phyloP scores from a whole-genome alignment of 371 early-diverging fungal species.

The Smittium culicis region DNA sequence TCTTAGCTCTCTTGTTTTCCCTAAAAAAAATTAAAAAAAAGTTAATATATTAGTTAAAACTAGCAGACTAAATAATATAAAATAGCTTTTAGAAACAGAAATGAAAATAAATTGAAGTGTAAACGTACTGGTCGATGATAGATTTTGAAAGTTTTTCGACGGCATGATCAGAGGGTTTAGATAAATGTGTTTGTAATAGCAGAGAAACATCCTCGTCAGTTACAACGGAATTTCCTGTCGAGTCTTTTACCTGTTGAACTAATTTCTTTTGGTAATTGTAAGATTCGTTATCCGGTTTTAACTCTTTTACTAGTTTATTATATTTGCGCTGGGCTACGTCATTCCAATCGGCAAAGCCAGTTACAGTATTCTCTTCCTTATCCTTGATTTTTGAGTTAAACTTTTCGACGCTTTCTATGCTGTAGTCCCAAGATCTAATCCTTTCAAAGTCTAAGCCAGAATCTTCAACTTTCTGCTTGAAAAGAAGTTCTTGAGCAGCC shows the following conservation, averaged over 20 bases:
- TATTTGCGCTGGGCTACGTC: constrained; percentile 83
- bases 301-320: constrained; percentile 48
- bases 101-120: constrained; percentile 10
- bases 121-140: constrained; percentile 58
- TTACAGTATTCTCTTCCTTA: constrained; percentile 46
- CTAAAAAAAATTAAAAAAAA: constrained; percentile 11
- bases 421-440: constrained; percentile 61
- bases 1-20: not conserved
- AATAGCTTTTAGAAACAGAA: not conserved
- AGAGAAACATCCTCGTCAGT: constrained; percentile 9
- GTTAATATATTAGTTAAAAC: too few species aligned
- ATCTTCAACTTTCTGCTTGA: constrained; percentile 23
- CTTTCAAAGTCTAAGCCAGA: constrained; percentile 56
- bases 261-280: constrained; percentile 52
- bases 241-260: constrained; percentile 13
- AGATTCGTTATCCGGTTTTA: constrained; percentile 67
- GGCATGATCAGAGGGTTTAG: constrained; percentile 46
- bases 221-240: constrained; percentile 8
- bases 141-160: constrained; percentile 58
- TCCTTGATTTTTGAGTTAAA: constrained; percentile 70
- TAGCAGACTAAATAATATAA: not conserved
- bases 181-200: not conserved
- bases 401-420: constrained; percentile 69
- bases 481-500: constrained; percentile 53
- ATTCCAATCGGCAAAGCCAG: constrained; percentile 74